Conservation (phyloP, 306 rosid species). For the Cyclanthera cordifolia region DNA sequence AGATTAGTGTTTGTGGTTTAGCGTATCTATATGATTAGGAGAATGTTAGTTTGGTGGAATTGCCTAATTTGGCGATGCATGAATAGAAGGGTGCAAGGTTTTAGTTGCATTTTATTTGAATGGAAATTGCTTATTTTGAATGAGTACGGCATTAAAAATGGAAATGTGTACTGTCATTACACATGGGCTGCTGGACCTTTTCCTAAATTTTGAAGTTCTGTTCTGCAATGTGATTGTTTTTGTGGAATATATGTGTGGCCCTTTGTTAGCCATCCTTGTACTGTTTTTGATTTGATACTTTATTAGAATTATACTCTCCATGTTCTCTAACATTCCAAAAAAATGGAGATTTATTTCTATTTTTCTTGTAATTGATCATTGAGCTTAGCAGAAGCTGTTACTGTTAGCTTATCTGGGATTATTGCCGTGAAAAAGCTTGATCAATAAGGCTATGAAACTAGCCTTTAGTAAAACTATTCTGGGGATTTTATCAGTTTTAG, state of each 20-base stretch:
- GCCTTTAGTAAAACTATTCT: not conserved
- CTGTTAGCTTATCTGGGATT: not conserved
- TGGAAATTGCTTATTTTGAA: not conserved
- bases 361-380: not conserved
- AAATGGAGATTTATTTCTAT: not conserved
- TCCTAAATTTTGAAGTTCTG: not conserved
- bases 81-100: not conserved
- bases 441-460: not conserved
- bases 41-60: not conserved
- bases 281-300: not conserved
- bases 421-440: not conserved
- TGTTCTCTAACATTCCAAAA: not conserved
- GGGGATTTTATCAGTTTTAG: not conserved
- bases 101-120: not conserved
- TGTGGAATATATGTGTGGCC: not conserved
- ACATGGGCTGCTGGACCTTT: not conserved
- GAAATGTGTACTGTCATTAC: not conserved
- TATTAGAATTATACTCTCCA: not conserved
- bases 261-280: not conserved
- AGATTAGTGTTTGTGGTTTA: no score
- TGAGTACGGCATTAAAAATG: not conserved
- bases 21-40: not conserved
- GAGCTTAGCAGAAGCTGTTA: not conserved
- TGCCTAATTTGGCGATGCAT: not conserved
- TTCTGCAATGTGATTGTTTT: not conserved